Conservation (phyloP, 208 protist genomes). For the Acanthamoeba quina region DNA sequence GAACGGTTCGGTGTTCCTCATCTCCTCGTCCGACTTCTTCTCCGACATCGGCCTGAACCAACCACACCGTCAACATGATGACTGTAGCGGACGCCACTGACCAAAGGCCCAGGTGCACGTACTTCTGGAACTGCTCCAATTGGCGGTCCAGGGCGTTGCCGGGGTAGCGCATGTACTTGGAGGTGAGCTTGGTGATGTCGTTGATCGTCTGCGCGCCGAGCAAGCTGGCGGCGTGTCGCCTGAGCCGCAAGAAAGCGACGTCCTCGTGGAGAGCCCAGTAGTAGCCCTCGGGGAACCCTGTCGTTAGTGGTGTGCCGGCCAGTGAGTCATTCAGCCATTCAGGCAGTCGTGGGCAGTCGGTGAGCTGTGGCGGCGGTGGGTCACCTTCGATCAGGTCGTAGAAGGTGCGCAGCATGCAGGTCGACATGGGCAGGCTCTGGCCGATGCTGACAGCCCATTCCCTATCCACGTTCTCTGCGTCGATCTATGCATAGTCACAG, state of each 20-base stretch:
- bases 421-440: neutral
- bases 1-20: neutral
- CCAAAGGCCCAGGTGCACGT: neutral
- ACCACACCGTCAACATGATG: no score
- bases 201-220: neutral
- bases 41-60: neutral
- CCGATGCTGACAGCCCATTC: neutral
- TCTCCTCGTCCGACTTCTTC: neutral
- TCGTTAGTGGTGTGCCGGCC: no score
- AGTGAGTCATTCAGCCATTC: no score
- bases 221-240: neutral
- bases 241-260: neutral
- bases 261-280: constrained; percentile 12
- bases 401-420: neutral
- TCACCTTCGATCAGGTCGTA: constrained; percentile 4
- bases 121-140: neutral
- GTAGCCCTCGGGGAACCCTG: neutral
- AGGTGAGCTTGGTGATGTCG: neutral
- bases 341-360: no score
- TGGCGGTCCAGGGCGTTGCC: constrained; percentile 26
- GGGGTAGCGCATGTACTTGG: constrained; percentile 31
- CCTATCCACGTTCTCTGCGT: neutral
- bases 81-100: no score
- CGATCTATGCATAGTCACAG: neutral
- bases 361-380: no score